Evolutionary conservation across 208 protist species (phyloP).

Genomic region (Naegleria gruberi): DNA sequence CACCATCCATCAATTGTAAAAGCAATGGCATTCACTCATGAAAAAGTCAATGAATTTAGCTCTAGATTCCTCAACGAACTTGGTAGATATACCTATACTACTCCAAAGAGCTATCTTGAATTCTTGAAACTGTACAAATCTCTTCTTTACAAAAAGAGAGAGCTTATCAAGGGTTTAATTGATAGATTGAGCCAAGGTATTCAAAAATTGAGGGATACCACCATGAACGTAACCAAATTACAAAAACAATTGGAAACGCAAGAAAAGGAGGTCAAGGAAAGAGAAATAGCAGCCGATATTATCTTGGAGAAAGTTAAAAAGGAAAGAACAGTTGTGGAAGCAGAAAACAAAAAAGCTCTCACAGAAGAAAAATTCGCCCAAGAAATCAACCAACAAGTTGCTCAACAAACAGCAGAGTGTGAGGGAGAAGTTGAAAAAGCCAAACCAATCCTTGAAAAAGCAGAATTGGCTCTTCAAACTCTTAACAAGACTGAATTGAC

Average conservation of each 20-base stretch:
- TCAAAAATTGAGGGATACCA: slow-evolving; percentile 39
- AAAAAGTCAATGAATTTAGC: slow-evolving; percentile 55
- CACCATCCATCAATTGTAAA: slow-evolving; percentile 18
- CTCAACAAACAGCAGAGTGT: slow-evolving; percentile 48
- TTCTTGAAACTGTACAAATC: slow-evolving; percentile 67
- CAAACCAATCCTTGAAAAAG: slow-evolving; percentile 33
- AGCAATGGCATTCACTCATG: slow-evolving; percentile 50
- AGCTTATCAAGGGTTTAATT: slow-evolving; percentile 31
- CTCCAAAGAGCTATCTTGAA: slow-evolving; percentile 76
- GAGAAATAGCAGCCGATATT: slow-evolving; percentile 20
- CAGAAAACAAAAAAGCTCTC: slow-evolving; percentile 27
- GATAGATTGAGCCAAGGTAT: slow-evolving; percentile 34
- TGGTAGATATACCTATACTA: slow-evolving; percentile 72
- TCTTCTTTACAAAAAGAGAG: slow-evolving; percentile 41
- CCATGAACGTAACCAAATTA: slow-evolving; percentile 36
- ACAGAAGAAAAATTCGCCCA: slow-evolving; percentile 29
- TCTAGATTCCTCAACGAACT: slow-evolving; percentile 44
- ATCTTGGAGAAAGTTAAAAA: slow-evolving; percentile 32
- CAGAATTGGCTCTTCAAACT: slow-evolving; percentile 51
- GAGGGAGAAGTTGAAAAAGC: slow-evolving; percentile 56
- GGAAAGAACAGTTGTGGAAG: slow-evolving; percentile 26
- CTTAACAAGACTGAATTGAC: slow-evolving; percentile 64
- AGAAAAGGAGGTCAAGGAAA: slow-evolving; percentile 29
- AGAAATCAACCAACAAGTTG: slow-evolving; percentile 49
- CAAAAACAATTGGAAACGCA: slow-evolving; percentile 32